Base-by-base conservation (phyloP, 352 stramenopile species). In the Globisporangium cystogenes region DNA sequence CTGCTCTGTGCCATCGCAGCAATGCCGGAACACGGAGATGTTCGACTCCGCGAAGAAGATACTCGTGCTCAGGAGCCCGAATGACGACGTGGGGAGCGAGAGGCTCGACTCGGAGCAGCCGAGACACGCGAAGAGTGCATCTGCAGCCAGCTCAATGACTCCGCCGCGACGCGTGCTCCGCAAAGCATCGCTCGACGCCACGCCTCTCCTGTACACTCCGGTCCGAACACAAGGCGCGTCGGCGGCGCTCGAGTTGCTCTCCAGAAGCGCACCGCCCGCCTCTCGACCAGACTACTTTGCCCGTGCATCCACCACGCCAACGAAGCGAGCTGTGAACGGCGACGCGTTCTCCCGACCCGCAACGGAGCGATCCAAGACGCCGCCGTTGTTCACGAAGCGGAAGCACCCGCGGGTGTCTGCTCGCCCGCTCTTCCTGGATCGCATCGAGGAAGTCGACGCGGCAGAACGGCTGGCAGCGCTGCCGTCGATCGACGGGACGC, bases 11-110 rank as follows among this genome's bases (percentile, higher is more conserved):
- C 23, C 27, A 21, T 1, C 1, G 33, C 33, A 73, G 65, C 68
- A 84, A 65, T 90, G 77, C 47, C 72, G 67, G 37, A 90, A 90
- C 39, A 88, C 75, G 1, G 79, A 90, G 26, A 72, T 67, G 11
- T 83, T 86, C 33, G 67, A 76, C 21, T 82, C 76, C 1, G 75
- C 76, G 14, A 88, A 82, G 59, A 88, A 88, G 45, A 86, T 83
- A 73, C 65, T 83, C 4, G 70, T 78, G 15, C 76, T 86, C 62
- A 72, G 67, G 18, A 40, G 47, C 6, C 41, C 41, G 8, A 53
- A 57, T 1, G 53, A 58, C 16, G 43, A n/a, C 57, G 31, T 65
- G 55, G 16, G 33, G 48, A 20, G 4, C 14, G 33, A 39, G 14
- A 16, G 1, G 14, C 11, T 12, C 33, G 18, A 39, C 12, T n/a